Evolutionary conservation across 2,329 filamentous ascomycete species (phyloP).

Genomic region (Clarireedia sp.): DNA sequence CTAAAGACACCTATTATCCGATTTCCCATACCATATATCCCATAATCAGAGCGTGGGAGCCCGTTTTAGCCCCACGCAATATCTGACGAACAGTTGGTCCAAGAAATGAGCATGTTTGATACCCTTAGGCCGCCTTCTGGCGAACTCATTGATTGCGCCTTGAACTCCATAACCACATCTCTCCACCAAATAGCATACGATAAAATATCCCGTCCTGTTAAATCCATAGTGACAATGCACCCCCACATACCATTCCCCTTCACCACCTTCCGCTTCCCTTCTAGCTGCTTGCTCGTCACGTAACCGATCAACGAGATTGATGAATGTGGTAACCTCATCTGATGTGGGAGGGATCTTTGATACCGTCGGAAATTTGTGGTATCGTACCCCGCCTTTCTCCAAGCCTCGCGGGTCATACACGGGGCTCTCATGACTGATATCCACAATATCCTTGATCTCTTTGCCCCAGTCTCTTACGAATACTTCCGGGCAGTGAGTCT

Average conservation of each 20-base stretch:
- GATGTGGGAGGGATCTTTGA: constrained; percentile 74
- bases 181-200: constrained; percentile 87
- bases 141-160: constrained; percentile 74
- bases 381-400: constrained; percentile 58
- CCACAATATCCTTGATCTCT: constrained; percentile 68
- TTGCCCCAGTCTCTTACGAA: constrained; percentile 63
- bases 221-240: constrained; percentile 94
- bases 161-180: constrained; percentile 62
- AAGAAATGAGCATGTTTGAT: constrained; percentile 87
- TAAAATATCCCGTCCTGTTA: constrained; percentile 86
- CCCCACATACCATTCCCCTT: constrained; percentile 50
- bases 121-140: constrained; percentile 63
- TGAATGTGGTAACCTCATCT: constrained; percentile 45
- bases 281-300: constrained; percentile 45
- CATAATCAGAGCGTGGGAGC: constrained; percentile 23
- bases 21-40: background rate
- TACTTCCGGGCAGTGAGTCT: constrained; percentile 64
- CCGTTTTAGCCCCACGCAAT: constrained; percentile 38
- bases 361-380: constrained; percentile 85
- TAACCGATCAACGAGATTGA: constrained; percentile 50
- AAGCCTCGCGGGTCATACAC: constrained; percentile 75
- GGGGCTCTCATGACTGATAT: constrained; percentile 84
- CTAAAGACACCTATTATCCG: background rate
- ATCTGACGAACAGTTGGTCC: constrained; percentile 74
- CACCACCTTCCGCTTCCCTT: constrained; percentile 35